phyloP scores from a whole-genome alignment of 176 grass and related monocot genomes.

The Cenchrus americanus region DNA sequence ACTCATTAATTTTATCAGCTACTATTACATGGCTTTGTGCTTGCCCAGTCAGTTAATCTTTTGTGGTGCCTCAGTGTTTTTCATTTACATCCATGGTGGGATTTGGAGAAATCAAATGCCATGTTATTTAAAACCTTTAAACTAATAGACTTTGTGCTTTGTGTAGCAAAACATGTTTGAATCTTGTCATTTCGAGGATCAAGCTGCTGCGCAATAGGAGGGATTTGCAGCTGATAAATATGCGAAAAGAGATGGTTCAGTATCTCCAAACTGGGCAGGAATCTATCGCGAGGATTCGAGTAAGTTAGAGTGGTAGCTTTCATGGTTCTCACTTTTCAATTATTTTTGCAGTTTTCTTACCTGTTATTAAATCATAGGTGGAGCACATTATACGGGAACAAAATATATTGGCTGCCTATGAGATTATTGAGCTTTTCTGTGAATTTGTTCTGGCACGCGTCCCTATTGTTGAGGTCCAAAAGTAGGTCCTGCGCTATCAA shows the following conservation, averaged over 20 bases:
- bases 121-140: neutral
- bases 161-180: slow-evolving; percentile 96
- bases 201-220: slow-evolving; percentile 98
- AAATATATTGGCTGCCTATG: slow-evolving; percentile 96
- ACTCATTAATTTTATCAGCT: neutral
- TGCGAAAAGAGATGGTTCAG: slow-evolving; percentile 93
- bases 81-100: neutral
- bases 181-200: slow-evolving; percentile 94
- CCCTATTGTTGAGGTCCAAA: slow-evolving; percentile 89
- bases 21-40: neutral
- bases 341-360: slow-evolving; percentile 18
- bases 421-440: slow-evolving; percentile 94
- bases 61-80: neutral
- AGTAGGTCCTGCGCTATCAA: slow-evolving; percentile 56
- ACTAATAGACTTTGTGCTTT: slow-evolving; percentile 25
- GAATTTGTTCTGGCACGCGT: slow-evolving; percentile 95
- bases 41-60: neutral
- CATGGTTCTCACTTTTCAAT: neutral
- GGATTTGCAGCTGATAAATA: slow-evolving; percentile 79
- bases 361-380: slow-evolving; percentile 56
- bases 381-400: slow-evolving; percentile 93
- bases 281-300: slow-evolving; percentile 86
- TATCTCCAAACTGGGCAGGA: slow-evolving; percentile 94
- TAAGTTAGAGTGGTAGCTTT: slow-evolving; percentile 42
- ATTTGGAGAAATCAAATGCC: neutral